Base-by-base conservation (phyloP, 2,329 filamentous ascomycete species). In the Epichloe coenophiala region DNA sequence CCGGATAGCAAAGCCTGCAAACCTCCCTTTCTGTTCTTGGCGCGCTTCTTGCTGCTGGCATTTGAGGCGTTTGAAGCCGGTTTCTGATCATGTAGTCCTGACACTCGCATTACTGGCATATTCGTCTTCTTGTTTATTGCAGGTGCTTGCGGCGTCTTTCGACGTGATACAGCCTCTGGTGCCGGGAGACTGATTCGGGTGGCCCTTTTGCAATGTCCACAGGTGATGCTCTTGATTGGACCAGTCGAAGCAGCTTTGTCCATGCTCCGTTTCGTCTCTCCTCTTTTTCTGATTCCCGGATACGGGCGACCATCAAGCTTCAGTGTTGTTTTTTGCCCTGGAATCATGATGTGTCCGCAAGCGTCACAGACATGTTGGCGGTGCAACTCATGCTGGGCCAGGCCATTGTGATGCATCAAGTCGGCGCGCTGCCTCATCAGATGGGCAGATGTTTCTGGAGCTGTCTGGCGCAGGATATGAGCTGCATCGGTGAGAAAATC, bases 1-100 rank as follows among this genome's bases (percentile, higher is more conserved):
- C 73, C 62, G 4, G 67, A 72, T n/a, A 86, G 68, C 40, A 86
- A 62, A 47, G 81, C 80, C 61, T 83, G 78, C n/a, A 86, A 68
- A 1, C 79, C 80, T 36, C 78, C 76, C 63, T 84, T 86, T 53
- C 80, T 71, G 54, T 69, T 76, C 66, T 81, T 84, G 35, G 81
- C 77, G 47, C 80, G 72, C 66, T 83, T 83, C 65, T 80, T 83
- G 66, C 77, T 83, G 65, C 67, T 78, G 7, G 77, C 73, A 60
- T 77, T 81, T 35, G 27, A 9, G 8, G 27, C 9, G 73, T 35
- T 45, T 8, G 45, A 67, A 2, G 72, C 69, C 15, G 53, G 58
- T 53, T 63, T 58, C 33, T 46, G 40, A 60, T 58, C 58, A 11
- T 53, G 45, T n/a, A 49, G 19, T 42, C 13, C 40, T 8, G 40